Evolutionary conservation across 2,329 filamentous ascomycete species (phyloP).

Genomic region (Apiospora pterosperma): DNA sequence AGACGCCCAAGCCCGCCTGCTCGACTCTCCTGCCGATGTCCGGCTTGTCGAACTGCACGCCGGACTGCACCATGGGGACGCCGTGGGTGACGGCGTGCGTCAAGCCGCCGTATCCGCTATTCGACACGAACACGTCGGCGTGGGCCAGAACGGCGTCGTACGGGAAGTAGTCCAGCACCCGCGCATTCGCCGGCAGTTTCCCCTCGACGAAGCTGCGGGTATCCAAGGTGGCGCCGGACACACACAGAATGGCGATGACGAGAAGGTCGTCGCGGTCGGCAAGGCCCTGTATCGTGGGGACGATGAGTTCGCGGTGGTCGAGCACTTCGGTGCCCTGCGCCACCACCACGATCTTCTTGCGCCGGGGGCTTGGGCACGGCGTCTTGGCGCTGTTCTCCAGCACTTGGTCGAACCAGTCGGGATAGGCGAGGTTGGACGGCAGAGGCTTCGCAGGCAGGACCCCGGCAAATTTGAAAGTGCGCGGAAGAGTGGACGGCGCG

Average conservation of each 20-base stretch:
- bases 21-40: conserved; percentile 4
- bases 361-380: no score
- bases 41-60: conserved; percentile 5
- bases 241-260: conserved; percentile 21
- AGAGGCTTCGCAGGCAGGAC: neutral
- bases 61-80: conserved; percentile 5
- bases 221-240: conserved; percentile 2
- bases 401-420: neutral
- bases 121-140: conserved; percentile 2
- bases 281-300: conserved; percentile 32
- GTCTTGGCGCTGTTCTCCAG: neutral
- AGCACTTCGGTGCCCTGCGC: conserved; percentile 31
- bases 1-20: no score
- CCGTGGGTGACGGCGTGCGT: neutral
- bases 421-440: neutral
- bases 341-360: conserved; percentile 31
- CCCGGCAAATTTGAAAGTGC: conserved; percentile 7
- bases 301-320: conserved; percentile 26
- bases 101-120: conserved; percentile 5
- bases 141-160: conserved; percentile 1
- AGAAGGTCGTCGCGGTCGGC: conserved; percentile 28
- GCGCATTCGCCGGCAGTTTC: neutral
- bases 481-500: conserved; percentile 5
- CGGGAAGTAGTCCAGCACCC: conserved; percentile 3
- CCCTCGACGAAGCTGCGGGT: neutral